Conservation (phyloP, 495 filamentous ascomycete species). For the Hypoxylon intermedium region DNA sequence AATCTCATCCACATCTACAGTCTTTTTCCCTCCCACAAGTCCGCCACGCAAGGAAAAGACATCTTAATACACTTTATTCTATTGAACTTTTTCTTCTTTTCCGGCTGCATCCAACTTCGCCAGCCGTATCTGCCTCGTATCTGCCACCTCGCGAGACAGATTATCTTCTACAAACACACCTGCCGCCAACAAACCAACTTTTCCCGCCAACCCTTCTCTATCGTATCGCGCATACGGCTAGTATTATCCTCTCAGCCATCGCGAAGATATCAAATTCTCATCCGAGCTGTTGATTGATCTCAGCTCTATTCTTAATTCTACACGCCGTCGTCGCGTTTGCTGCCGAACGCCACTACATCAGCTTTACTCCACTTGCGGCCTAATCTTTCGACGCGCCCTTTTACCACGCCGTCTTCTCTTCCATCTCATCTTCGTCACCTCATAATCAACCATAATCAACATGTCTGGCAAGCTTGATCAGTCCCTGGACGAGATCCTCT, state of each 20-base stretch:
- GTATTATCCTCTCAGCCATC: neutral
- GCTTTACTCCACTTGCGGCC: slow-evolving; percentile 20
- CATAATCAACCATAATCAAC: slow-evolving; percentile 47
- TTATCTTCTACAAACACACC: slow-evolving; percentile 4
- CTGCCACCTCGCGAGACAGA: slow-evolving; percentile 15
- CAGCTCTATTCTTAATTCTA: neutral
- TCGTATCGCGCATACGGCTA: slow-evolving; percentile 3
- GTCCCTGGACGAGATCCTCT: slow-evolving; percentile 95
- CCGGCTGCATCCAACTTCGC: slow-evolving; percentile 56
- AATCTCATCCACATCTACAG: slow-evolving; percentile 20
- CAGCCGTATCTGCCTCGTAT: slow-evolving; percentile 40
- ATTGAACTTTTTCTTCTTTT: slow-evolving; percentile 32
- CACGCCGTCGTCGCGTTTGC: slow-evolving; percentile 14
- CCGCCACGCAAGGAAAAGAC: slow-evolving; percentile 10
- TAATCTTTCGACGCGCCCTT: slow-evolving; percentile 27
- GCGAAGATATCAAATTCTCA: slow-evolving; percentile 4
- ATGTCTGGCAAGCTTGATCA: slow-evolving; percentile 96
- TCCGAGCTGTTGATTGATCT: slow-evolving; percentile 4
- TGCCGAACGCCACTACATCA: slow-evolving; percentile 16
- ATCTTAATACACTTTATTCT: slow-evolving; percentile 12
- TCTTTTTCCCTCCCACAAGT: slow-evolving; percentile 28
- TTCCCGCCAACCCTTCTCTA: slow-evolving; percentile 5
- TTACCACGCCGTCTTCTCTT: slow-evolving; percentile 19
- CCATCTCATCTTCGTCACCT: slow-evolving; percentile 27
- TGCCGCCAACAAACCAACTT: slow-evolving; percentile 1